Percentiles rank a stretch among this genome's conserved stretches.
These are phyloP conservation scores for Verticillium nubilum DNA, from an alignment of 2,329 filamentous ascomycete genomes.

Conservation along the genomic window DNA sequence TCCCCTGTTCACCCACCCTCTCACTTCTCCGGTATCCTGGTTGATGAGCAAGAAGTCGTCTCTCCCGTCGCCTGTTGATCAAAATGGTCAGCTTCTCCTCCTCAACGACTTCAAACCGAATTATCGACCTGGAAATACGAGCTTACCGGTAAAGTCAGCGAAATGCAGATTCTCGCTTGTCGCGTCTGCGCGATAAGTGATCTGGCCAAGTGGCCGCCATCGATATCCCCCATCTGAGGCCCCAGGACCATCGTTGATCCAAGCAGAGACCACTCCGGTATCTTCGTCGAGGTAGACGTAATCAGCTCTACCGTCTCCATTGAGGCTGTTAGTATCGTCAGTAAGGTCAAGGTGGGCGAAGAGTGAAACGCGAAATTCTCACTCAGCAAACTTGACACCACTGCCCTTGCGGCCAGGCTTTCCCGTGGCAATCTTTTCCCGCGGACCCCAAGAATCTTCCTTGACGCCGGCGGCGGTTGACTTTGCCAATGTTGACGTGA, in stretches of 20 bases:
- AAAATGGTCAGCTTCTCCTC: too few relatives aligned
- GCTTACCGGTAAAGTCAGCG: neutral
- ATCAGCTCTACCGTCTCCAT: neutral
- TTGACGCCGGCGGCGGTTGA: too few relatives aligned
- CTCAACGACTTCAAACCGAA: too few relatives aligned
- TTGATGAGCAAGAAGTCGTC: neutral
- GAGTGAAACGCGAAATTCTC: too few relatives aligned
- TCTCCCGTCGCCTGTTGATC: neutral
- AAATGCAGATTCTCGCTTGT: neutral
- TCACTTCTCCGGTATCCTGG: neutral
- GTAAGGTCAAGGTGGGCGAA: too few relatives aligned
- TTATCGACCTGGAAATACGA: too few relatives aligned
- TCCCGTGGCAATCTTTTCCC: too few relatives aligned
- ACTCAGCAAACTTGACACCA: too few relatives aligned
- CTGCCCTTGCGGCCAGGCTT: too few relatives aligned
- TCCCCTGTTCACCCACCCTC: neutral
- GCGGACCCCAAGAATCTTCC: too few relatives aligned
- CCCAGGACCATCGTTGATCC: neutral
- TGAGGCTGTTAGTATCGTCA: too few relatives aligned
- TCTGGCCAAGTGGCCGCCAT: neutral
- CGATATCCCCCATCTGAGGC: neutral
- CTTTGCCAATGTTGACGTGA: too few relatives aligned
- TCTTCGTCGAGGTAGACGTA: neutral
- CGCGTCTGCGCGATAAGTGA: neutral
- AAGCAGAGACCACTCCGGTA: neutral